Conservation (phyloP, 108 stramenopile species). For the Licmophora abbreviata region DNA sequence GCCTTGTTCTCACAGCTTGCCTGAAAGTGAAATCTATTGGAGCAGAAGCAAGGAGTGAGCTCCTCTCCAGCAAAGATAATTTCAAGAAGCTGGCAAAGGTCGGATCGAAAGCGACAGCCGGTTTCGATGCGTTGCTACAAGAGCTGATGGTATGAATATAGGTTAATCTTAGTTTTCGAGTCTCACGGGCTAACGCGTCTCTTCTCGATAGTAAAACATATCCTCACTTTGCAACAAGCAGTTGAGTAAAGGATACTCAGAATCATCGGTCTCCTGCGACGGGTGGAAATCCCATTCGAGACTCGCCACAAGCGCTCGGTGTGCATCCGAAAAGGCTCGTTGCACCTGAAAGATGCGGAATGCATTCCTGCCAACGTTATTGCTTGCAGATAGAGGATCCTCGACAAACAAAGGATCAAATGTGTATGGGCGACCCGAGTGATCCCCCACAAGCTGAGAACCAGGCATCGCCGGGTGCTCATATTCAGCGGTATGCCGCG, state of each 20-base stretch:
- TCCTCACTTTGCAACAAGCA: constrained; percentile 78
- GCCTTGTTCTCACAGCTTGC: constrained; percentile 69
- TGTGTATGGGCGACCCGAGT: constrained; percentile 45
- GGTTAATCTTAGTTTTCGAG: background rate
- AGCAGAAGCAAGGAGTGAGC: constrained; percentile 24
- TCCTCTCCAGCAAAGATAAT: constrained; percentile 34
- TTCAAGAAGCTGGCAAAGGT: constrained; percentile 28
- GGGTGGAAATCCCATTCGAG: constrained; percentile 79
- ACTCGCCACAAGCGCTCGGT: constrained; percentile 69
- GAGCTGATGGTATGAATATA: background rate
- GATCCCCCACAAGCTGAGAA: constrained; percentile 7
- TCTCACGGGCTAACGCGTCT: background rate
- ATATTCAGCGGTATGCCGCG: constrained; percentile 7
- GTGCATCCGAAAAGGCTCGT: constrained; percentile 82
- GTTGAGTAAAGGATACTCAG: constrained; percentile 68
- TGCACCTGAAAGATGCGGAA: constrained; percentile 88
- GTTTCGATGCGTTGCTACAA: constrained; percentile 48
- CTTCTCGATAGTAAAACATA: constrained; percentile 13
- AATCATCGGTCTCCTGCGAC: constrained; percentile 29
- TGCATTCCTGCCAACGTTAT: constrained; percentile 91
- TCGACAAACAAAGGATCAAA: constrained; percentile 93
- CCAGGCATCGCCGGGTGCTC: constrained; percentile 1
- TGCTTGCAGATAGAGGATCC: constrained; percentile 80
- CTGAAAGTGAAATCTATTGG: constrained; percentile 39
- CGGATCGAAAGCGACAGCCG: constrained; percentile 40